Percentiles rank a stretch among this genome's conserved stretches.
Evolutionary conservation across 805 yeast genomes (phyloP).

Genomic region (Zygoascus biomembranicola): DNA sequence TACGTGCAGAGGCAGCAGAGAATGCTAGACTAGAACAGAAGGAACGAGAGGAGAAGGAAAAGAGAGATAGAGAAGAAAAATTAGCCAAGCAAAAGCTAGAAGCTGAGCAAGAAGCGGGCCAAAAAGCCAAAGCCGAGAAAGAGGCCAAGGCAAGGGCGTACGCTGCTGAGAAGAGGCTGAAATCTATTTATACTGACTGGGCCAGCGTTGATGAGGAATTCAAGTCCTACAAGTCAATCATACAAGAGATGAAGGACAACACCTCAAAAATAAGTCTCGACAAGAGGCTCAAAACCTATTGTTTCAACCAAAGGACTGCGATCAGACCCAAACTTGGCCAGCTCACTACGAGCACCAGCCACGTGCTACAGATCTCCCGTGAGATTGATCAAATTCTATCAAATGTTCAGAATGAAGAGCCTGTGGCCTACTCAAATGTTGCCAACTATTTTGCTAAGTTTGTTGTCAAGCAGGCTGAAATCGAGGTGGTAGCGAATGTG

Average conservation of each 20-base stretch:
- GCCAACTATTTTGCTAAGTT: constrained; percentile 80
- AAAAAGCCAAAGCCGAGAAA: constrained; percentile 13
- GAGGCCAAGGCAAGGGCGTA: constrained; percentile 14
- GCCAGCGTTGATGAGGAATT: constrained; percentile 24
- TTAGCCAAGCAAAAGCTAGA: neutral
- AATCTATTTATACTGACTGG: constrained; percentile 16
- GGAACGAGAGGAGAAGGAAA: constrained; percentile 12
- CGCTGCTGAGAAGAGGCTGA: constrained; percentile 9
- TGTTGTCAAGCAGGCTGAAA: constrained; percentile 82
- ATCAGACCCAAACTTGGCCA: constrained; percentile 91
- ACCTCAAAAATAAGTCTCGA: constrained; percentile 48
- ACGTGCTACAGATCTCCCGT: constrained; percentile 36
- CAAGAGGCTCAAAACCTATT: constrained; percentile 44
- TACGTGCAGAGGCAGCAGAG: constrained; percentile 18
- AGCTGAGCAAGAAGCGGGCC: constrained; percentile 1
- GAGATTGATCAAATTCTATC: constrained; percentile 46
- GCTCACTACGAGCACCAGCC: constrained; percentile 61
- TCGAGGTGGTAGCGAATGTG: constrained; percentile 77
- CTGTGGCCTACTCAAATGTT: constrained; percentile 58
- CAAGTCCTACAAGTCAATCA: constrained; percentile 24
- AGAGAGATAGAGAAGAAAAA: constrained; percentile 12
- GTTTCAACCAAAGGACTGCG: constrained; percentile 57
- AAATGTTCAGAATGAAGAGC: constrained; percentile 31
- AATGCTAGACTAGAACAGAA: constrained; percentile 11
- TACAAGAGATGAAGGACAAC: constrained; percentile 43